Evolutionary conservation across 2,329 filamentous ascomycete species (phyloP), one percentile per base, ranked within the genome.

Genomic region (Stachybotrys chlorohalonatus): DNA sequence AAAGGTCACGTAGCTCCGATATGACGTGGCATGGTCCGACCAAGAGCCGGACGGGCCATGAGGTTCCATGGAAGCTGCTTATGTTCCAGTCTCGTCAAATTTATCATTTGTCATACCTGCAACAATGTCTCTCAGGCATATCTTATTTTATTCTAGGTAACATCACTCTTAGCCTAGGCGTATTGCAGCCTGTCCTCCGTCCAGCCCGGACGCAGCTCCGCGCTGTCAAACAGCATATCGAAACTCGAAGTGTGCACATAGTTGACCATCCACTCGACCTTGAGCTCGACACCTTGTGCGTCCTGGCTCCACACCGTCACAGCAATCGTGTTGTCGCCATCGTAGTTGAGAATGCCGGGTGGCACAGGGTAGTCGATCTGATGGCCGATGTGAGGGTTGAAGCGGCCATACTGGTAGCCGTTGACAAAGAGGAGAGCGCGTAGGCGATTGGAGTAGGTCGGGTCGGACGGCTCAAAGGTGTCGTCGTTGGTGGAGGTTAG

Each of bases 381-480:
- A 50, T 83, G 79, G 0, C 83, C 83, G 46, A 86, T 81, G 52
- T 79, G 75, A 0, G 82, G 81, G 56, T 80, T 78, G 61, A 78
- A 85, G 7, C 80, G 75, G 2, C 79, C 82, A 59, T 83, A 85
- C 62, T 85, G 82, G 60, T 85, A 86, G 0, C 83, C 83, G 54
- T 86, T 86, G n/a, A 85, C 75, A 54, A 82, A 85, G 2, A 86
- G 64, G 60, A 83, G 75, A 0, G 76, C 78, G 11, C 83, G 73
- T 3, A 73, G 58, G 16, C 64, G 67, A 59, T 74, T 73, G 17
- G 62, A 68, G 57, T 68, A 65, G 13, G 56, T 59, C n/a, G 57
- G 55, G 24, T 63, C 59, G 0, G 60, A 62, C 1, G 65, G 54
- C 5, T 58, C 56, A 11, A 80, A 73, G 0, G 73, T 71, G 15